Evolutionary conservation across 352 stramenopile species (phyloP).

Genomic region (Globisporangium emineosum): DNA sequence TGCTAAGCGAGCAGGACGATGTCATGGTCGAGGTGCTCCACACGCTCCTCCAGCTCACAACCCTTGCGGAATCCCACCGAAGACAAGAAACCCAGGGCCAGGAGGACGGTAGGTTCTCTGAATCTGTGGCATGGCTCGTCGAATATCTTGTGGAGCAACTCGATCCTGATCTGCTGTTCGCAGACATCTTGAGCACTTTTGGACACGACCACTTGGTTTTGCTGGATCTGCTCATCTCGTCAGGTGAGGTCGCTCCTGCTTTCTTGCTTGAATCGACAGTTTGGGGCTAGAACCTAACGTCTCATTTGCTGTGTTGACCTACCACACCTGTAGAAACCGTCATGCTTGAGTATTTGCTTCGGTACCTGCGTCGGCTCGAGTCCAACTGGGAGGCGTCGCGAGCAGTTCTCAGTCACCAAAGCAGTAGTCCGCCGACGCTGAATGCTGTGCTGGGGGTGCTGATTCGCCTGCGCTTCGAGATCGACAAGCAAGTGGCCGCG

Average conservation of each 20-base stretch:
- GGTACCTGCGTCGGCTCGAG: constrained; percentile 41
- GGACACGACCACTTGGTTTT: constrained; percentile 61
- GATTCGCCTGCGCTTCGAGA: constrained; percentile 62
- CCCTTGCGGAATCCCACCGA: constrained; percentile 1
- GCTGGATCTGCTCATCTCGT: constrained; percentile 66
- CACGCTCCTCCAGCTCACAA: constrained; percentile 30
- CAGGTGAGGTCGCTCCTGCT: constrained; percentile 32
- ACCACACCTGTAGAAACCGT: constrained; percentile 39
- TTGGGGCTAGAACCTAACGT: background rate
- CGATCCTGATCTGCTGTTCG: constrained; percentile 58
- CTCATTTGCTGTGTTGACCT: background rate
- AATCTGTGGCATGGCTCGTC: constrained; percentile 2
- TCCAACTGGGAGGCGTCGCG: constrained; percentile 29
- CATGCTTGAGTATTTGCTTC: constrained; percentile 63
- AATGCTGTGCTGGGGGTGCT: constrained; percentile 47
- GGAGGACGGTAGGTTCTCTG: background rate
- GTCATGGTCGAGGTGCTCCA: constrained; percentile 63
- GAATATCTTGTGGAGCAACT: constrained; percentile 28
- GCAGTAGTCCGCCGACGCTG: constrained; percentile 15
- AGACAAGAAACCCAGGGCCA: background rate
- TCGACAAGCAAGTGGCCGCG: constrained; percentile 39
- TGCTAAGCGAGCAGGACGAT: constrained; percentile 70
- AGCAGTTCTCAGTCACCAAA: constrained; percentile 17
- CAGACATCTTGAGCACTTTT: constrained; percentile 40
- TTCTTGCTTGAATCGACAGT: background rate